Conservation (phyloP, 2,329 filamentous ascomycete genomes). For the Monilinia laxa region DNA sequence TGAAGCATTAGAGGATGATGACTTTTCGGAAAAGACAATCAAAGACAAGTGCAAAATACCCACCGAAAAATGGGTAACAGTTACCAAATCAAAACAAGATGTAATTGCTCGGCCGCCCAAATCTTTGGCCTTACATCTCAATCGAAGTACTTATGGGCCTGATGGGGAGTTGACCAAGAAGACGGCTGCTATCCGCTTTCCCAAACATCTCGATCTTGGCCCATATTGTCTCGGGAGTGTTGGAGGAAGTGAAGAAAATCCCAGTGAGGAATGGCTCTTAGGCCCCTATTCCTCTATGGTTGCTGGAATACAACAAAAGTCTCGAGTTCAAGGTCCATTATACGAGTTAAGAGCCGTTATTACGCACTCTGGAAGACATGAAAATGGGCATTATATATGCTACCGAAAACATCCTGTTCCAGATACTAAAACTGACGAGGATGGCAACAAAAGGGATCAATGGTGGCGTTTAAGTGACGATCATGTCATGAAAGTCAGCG, state of each 20-base stretch:
- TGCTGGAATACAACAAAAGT: slow-evolving; percentile 51
- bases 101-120: slow-evolving; percentile 80
- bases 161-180: slow-evolving; percentile 85
- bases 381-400: slow-evolving; percentile 94
- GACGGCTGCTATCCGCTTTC: slow-evolving; percentile 74
- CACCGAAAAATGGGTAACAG: slow-evolving; percentile 66
- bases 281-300: slow-evolving; percentile 74
- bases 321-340: slow-evolving; percentile 55
- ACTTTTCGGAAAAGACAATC: slow-evolving; percentile 71
- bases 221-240: slow-evolving; percentile 78
- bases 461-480: slow-evolving; percentile 97
- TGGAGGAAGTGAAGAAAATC: slow-evolving; percentile 33
- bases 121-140: slow-evolving; percentile 82
- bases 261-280: slow-evolving; percentile 66
- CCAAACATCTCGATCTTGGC: slow-evolving; percentile 69
- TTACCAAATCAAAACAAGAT: slow-evolving; percentile 86
- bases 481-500: slow-evolving; percentile 70
- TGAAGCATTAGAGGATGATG: slow-evolving; percentile 71
- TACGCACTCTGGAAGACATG: slow-evolving; percentile 85
- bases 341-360: slow-evolving; percentile 83
- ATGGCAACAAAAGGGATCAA: slow-evolving; percentile 42
- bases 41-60: slow-evolving; percentile 64
- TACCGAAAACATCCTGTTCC: slow-evolving; percentile 67
- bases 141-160: slow-evolving; percentile 83
- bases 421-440: slow-evolving; percentile 34